Percentiles rank a stretch among this genome's conserved stretches.
phyloP scores from a whole-genome alignment of 495 filamentous ascomycete genomes.

The Peziza echinospora region DNA sequence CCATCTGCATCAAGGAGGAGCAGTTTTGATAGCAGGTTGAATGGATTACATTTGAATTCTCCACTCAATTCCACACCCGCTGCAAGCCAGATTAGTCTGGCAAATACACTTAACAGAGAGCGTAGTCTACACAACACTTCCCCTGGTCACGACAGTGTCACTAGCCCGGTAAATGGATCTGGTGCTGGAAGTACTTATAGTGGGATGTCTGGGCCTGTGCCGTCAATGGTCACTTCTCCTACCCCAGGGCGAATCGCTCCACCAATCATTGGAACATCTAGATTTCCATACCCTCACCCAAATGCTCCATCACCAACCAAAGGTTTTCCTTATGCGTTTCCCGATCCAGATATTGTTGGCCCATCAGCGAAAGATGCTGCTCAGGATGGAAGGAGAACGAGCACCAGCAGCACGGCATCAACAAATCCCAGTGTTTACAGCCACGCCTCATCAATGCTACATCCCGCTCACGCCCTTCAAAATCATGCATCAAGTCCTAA shows the following conservation, averaged over 20 bases:
- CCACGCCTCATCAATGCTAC: slow-evolving; percentile 8
- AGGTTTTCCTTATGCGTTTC: slow-evolving; percentile 19
- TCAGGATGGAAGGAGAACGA: slow-evolving; percentile 10
- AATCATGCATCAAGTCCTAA: not conserved
- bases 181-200: slow-evolving; percentile 5
- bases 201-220: slow-evolving; percentile 1
- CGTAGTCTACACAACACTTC: slow-evolving; percentile 18
- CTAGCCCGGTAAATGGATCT: slow-evolving; percentile 7
- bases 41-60: slow-evolving; percentile 16
- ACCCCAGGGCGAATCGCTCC: slow-evolving; percentile 6
- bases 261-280: slow-evolving; percentile 15
- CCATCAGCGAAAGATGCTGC: slow-evolving; percentile 11
- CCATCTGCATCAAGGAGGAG: slow-evolving; percentile 19
- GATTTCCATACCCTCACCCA: slow-evolving; percentile 18
- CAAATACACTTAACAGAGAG: slow-evolving; percentile 18
- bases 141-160: slow-evolving; percentile 2
- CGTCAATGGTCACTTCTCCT: not conserved
- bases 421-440: slow-evolving; percentile 20
- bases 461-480: slow-evolving; percentile 2
- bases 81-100: slow-evolving; percentile 18
- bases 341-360: slow-evolving; percentile 17
- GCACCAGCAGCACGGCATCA: slow-evolving; percentile 12
- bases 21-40: slow-evolving; percentile 17
- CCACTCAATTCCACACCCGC: slow-evolving; percentile 17
- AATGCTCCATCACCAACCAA: slow-evolving; percentile 20